Base-by-base conservation (phyloP, 169 alveolate species). In the Eimeria acervulina region DNA sequence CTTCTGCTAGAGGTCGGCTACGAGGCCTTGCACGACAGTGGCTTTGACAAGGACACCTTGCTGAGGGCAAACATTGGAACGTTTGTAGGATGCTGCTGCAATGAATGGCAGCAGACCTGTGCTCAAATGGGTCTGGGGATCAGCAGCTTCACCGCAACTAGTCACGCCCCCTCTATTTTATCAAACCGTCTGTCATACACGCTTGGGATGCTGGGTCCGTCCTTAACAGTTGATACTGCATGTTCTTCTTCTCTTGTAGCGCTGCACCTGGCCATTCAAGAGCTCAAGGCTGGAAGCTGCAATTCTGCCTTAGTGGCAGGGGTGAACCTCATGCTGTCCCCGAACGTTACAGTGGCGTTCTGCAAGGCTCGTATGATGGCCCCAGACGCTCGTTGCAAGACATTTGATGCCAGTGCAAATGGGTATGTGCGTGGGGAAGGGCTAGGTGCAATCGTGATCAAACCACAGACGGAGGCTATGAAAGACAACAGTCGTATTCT, bases 241-340 rank as follows among this genome's bases (percentile, higher is more conserved):
- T 97, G 98, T 76, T 97, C 98, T 23, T 97, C 98, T n/a, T 97
- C 98, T 26, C 96, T 97, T 47, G 98, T 97, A 47, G 98, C 98
- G 10, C 95, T 97, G 40, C 97, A 97, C 83, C 95, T 97, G n/a
- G 98, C 98, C 40, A 91, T 95, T 28, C 96, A 93, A 52, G 97
- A 96, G 26, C 72, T 97, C 15, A 87, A 96, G 13, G 70, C 96
- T n/a, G 97, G 97, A 17, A 95, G 97, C 76, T 97, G 98, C 94
- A 89, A 68, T 28, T 96, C 97, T 23, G 98, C 98, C 3, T 97
- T 95, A 68, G 98, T 96, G 42, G 97, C 97, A 13, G 98, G 98
- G 15, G 97, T 97, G 31, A 97, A 97, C 95, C 97, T 97, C 95
- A 97, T 97, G 96, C 97, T 97, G 38, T 61, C 97, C 55, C 98